A percentile compares a stretch with the other conserved stretches of the same genome.
Evolutionary conservation across 2,329 filamentous ascomycete genomes (phyloP).

Genomic region (Ceratocystis harringtonii): DNA sequence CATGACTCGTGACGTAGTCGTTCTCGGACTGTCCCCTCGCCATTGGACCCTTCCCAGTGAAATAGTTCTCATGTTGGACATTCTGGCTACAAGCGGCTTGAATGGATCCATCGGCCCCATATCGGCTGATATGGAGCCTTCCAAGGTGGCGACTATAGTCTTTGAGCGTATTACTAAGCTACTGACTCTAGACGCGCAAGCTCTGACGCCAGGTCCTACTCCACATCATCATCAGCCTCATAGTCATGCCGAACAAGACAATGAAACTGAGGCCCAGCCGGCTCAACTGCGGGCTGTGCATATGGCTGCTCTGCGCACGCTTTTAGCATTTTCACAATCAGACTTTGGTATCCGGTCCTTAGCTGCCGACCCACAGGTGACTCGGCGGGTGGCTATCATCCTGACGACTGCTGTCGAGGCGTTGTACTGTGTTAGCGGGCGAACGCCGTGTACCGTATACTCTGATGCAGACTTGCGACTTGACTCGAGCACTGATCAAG

Average conservation of each 20-base stretch:
- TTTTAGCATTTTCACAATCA: slow-evolving; percentile 47
- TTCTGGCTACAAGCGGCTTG: slow-evolving; percentile 52
- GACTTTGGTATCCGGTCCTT: slow-evolving; percentile 50
- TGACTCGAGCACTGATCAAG: neutral
- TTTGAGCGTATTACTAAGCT: slow-evolving; percentile 52
- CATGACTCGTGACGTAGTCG: slow-evolving; percentile 50
- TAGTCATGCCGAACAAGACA: slow-evolving; percentile 17
- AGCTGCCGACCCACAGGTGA: slow-evolving; percentile 49
- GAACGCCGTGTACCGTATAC: neutral
- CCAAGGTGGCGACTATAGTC: slow-evolving; percentile 32
- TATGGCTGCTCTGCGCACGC: slow-evolving; percentile 35
- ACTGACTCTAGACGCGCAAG: slow-evolving; percentile 26
- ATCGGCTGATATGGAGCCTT: slow-evolving; percentile 28
- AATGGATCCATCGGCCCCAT: slow-evolving; percentile 53
- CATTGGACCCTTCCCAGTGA: slow-evolving; percentile 44
- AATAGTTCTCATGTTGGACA: slow-evolving; percentile 46
- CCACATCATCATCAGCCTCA: slow-evolving; percentile 35
- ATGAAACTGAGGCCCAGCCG: slow-evolving; percentile 16
- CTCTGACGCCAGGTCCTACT: slow-evolving; percentile 17
- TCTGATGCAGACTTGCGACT: neutral
- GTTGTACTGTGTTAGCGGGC: slow-evolving; percentile 40
- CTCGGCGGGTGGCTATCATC: slow-evolving; percentile 60
- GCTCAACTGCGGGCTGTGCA: slow-evolving; percentile 30
- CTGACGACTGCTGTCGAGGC: slow-evolving; percentile 52
- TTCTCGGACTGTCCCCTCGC: slow-evolving; percentile 49